These are phyloP conservation scores for Globisporangium lucens DNA, from an alignment of 352 stramenopile genomes.

Conservation along the genomic window DNA sequence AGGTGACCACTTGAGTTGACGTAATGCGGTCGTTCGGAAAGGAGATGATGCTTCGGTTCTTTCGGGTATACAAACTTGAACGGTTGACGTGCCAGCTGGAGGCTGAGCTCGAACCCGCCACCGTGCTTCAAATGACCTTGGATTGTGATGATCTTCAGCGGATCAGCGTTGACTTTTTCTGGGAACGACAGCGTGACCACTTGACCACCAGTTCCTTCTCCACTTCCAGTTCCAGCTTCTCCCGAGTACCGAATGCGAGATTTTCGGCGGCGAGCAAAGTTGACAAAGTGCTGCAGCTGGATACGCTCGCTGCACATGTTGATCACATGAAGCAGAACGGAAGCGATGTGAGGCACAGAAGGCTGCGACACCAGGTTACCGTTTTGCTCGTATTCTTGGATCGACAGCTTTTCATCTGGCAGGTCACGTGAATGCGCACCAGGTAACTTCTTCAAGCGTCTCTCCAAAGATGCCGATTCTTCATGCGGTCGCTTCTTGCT, in stretches of 20 bases:
- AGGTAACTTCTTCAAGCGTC: constrained; percentile 33
- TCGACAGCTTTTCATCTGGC: constrained; percentile 9
- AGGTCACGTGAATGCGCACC: constrained; percentile 22
- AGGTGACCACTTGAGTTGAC: constrained; percentile 71
- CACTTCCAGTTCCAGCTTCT: constrained; percentile 53
- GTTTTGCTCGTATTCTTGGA: constrained; percentile 19
- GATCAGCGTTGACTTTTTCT: constrained; percentile 81
- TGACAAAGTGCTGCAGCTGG: constrained; percentile 85
- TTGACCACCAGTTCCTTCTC: constrained; percentile 68
- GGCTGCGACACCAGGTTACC: constrained; percentile 20
- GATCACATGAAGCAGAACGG: constrained; percentile 78
- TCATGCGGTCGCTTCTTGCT: constrained; percentile 28
- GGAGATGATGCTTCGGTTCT: constrained; percentile 47
- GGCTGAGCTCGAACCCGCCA: constrained; percentile 73
- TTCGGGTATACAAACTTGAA: constrained; percentile 74
- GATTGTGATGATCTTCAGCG: constrained; percentile 73
- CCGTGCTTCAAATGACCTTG: constrained; percentile 78
- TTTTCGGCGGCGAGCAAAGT: constrained; percentile 80
- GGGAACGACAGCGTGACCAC: constrained; percentile 85
- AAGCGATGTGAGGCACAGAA: constrained; percentile 68
- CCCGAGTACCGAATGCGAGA: constrained; percentile 83
- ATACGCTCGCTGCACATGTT: constrained; percentile 84
- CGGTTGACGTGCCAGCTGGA: constrained; percentile 56
- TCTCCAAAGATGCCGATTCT: constrained; percentile 28
- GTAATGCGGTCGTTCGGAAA: constrained; percentile 66